Evolutionary conservation across 2,329 filamentous ascomycete genomes (phyloP).

Genomic region (Penicillium sclerotiorum): DNA sequence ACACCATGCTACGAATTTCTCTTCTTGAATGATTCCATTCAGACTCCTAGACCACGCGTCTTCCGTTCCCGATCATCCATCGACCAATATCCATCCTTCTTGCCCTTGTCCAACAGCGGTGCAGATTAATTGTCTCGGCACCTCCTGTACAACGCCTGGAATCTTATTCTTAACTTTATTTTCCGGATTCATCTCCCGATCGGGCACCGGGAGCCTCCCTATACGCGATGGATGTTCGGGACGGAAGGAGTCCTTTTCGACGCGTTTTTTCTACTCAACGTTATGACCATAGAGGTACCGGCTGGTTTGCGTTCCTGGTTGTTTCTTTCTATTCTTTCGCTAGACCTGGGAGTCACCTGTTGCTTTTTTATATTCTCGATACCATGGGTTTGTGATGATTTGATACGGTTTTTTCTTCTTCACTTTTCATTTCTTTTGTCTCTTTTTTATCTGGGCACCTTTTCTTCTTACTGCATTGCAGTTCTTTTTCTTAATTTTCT

Average conservation of each 20-base stretch:
- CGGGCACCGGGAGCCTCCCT: conserved; percentile 11
- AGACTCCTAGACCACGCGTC: too few relatives aligned
- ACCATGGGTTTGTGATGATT: conserved; percentile 33
- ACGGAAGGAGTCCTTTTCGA: conserved; percentile 9
- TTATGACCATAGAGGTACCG: conserved; percentile 46
- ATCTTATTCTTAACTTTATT: conserved; percentile 8
- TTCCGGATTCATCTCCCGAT: conserved; percentile 14
- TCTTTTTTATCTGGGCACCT: conserved; percentile 9
- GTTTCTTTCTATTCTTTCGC: conserved; percentile 39
- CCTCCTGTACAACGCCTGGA: conserved; percentile 37
- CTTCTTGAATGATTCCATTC: conserved; percentile 16
- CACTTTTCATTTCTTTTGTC: conserved; percentile 20
- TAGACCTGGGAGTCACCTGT: conserved; percentile 37
- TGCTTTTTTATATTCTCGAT: conserved; percentile 31
- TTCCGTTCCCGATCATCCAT: too few relatives aligned
- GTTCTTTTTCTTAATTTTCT: conserved; percentile 3
- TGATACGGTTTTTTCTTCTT: conserved; percentile 26
- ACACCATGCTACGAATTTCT: conserved; percentile 10
- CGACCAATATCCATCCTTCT: conserved; percentile 9
- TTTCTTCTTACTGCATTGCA: conserved; percentile 6
- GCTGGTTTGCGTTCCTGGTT: conserved; percentile 36
- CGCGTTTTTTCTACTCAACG: conserved; percentile 28
- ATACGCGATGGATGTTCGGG: conserved; percentile 11
- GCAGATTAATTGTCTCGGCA: neutral
- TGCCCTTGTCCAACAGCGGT: too few relatives aligned